Evolutionary conservation across 2,329 filamentous ascomycete species (phyloP).

Genomic region (Samsoniella hepiali): DNA sequence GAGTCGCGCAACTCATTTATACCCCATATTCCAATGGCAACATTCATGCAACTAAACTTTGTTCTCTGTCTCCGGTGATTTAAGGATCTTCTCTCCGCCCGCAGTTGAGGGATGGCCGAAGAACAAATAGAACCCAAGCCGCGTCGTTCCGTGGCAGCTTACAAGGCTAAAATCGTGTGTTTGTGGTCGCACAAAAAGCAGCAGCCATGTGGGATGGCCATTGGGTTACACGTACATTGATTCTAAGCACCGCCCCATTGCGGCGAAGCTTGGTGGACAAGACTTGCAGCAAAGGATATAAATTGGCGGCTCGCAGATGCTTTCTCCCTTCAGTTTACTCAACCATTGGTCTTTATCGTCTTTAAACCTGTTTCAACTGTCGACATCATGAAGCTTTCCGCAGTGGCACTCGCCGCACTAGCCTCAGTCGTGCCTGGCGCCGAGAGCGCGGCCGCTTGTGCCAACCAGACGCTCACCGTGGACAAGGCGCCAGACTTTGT

Average conservation of each 20-base stretch:
- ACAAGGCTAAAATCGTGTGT: too few relatives aligned
- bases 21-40: background rate
- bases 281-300: background rate
- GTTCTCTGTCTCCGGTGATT: background rate
- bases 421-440: background rate
- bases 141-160: too few relatives aligned
- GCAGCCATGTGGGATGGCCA: background rate
- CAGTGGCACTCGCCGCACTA: background rate
- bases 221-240: background rate
- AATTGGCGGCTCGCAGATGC: background rate
- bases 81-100: background rate
- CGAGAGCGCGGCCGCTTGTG: background rate
- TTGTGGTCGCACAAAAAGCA: too few relatives aligned
- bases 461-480: slow-evolving; percentile 18
- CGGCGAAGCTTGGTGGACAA: background rate
- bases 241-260: background rate
- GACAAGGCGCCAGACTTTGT: slow-evolving; percentile 23
- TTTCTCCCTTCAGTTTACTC: background rate
- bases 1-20: background rate
- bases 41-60: background rate
- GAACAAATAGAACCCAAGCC: too few relatives aligned
- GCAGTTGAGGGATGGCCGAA: background rate
- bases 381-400: slow-evolving; percentile 5
- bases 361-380: background rate
- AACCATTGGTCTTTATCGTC: background rate